These are phyloP conservation scores for Zelonia costaricensis DNA, from an alignment of 208 protist genomes.

Conservation along the genomic window DNA sequence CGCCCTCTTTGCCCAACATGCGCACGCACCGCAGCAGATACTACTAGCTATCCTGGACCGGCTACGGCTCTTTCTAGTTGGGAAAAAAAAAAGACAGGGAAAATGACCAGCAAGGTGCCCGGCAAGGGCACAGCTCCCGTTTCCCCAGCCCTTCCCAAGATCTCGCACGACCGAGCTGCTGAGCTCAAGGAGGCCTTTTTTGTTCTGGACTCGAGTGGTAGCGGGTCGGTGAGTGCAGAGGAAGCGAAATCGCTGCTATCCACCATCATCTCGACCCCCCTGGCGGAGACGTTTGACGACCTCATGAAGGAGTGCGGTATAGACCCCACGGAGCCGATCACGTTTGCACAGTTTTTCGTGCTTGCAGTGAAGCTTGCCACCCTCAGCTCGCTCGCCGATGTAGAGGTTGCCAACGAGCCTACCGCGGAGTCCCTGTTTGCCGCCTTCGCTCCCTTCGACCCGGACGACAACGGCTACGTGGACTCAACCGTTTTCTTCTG, in stretches of 20 bases:
- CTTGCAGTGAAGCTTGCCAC: constrained; percentile 32
- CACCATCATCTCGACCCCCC: constrained; percentile 26
- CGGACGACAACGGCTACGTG: constrained; percentile 47
- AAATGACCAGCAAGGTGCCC: neutral
- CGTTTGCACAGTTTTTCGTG: constrained; percentile 70
- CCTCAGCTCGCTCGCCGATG: neutral
- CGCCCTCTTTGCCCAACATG: too few species aligned
- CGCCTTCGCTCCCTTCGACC: constrained; percentile 51
- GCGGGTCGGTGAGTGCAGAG: constrained; percentile 37
- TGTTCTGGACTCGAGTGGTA: constrained; percentile 44
- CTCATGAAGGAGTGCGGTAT: constrained; percentile 37
- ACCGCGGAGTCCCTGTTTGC: constrained; percentile 15
- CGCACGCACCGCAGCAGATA: too few species aligned
- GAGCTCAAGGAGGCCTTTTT: constrained; percentile 68
- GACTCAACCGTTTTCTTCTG: constrained; percentile 48
- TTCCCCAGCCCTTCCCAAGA: constrained; percentile 3
- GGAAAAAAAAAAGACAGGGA: too few species aligned
- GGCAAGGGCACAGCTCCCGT: neutral
- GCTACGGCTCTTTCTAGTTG: too few species aligned
- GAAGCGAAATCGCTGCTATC: constrained; percentile 38
- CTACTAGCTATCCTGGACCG: too few species aligned
- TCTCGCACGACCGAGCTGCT: constrained; percentile 55
- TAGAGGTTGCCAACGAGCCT: constrained; percentile 1
- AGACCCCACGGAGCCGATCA: constrained; percentile 35
- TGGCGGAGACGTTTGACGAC: constrained; percentile 27